These are phyloP conservation scores for Trichothecium sympodiale DNA, from an alignment of 2,329 filamentous ascomycete genomes.

Conservation along the genomic window DNA sequence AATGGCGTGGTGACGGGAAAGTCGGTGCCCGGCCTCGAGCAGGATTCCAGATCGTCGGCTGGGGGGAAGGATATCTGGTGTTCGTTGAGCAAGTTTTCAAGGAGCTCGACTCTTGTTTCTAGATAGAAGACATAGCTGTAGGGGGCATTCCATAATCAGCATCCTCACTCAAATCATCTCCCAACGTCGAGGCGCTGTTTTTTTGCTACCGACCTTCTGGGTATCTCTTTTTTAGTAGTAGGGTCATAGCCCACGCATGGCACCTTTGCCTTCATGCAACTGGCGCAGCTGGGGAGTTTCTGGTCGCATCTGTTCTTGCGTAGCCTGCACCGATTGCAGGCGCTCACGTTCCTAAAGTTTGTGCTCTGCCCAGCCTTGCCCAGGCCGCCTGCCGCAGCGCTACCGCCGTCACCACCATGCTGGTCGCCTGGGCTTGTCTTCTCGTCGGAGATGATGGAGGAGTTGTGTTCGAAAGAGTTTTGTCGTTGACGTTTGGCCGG, in stretches of 20 bases:
- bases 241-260: constrained; percentile 93
- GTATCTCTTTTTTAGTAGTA: constrained; percentile 92
- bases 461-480: constrained; percentile 33
- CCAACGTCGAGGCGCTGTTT: neutral
- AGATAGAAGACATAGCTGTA: constrained; percentile 86
- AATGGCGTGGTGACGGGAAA: constrained; percentile 12
- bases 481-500: constrained; percentile 48
- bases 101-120: constrained; percentile 72
- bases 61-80: constrained; percentile 64
- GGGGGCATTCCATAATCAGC: constrained; percentile 9
- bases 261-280: constrained; percentile 85
- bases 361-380: constrained; percentile 46
- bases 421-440: constrained; percentile 18
- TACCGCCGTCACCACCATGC: constrained; percentile 18
- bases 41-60: constrained; percentile 57
- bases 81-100: constrained; percentile 63
- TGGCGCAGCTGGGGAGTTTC: constrained; percentile 77
- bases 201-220: constrained; percentile 59
- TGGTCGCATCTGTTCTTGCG: constrained; percentile 95
- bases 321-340: constrained; percentile 84
- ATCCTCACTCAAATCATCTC: constrained; percentile 1
- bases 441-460: constrained; percentile 27
- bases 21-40: constrained; percentile 25
- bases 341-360: constrained; percentile 79
- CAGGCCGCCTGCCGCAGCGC: constrained; percentile 14